Percentiles rank a stretch among this genome's conserved stretches.
These are phyloP conservation scores for Salix brachista DNA, from an alignment of 345 rosid species.

Conservation along the genomic window DNA sequence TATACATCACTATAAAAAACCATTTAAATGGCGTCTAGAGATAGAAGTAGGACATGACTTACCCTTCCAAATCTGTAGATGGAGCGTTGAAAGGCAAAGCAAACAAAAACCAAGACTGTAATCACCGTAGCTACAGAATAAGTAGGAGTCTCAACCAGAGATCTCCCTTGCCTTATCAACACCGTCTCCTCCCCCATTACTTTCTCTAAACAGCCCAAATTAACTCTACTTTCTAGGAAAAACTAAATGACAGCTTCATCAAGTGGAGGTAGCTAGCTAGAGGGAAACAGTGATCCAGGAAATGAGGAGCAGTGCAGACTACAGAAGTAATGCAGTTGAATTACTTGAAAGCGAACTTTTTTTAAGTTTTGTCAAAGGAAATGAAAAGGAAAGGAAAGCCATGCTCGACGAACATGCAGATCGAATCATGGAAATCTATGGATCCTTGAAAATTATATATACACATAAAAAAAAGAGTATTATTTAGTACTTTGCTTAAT, in stretches of 20 bases:
- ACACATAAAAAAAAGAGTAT: too few species aligned
- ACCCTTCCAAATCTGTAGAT: slow-evolving; percentile 90
- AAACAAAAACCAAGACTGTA: slow-evolving; percentile 41
- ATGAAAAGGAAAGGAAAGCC: too few species aligned
- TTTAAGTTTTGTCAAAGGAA: background rate
- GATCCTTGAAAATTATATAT: background rate
- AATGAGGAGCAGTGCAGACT: background rate
- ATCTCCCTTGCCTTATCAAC: slow-evolving; percentile 24
- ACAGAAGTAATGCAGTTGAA: background rate
- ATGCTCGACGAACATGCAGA: background rate
- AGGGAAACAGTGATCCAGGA: background rate
- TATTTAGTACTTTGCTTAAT: background rate
- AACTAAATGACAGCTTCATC: background rate
- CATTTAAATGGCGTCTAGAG: background rate
- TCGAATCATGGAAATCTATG: background rate
- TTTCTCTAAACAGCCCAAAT: background rate
- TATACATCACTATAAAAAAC: background rate
- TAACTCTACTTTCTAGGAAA: background rate
- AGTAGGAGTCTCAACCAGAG: slow-evolving; percentile 91
- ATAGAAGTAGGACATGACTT: background rate
- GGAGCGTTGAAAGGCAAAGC: slow-evolving; percentile 57
- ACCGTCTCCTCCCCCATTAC: background rate
- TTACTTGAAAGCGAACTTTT: background rate
- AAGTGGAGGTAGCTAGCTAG: background rate
- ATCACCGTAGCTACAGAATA: slow-evolving; percentile 82